Evolutionary conservation across 495 filamentous ascomycete species (phyloP), one percentile per base, ranked within the genome.

Genomic region (Trichoderma orchidacearum): DNA sequence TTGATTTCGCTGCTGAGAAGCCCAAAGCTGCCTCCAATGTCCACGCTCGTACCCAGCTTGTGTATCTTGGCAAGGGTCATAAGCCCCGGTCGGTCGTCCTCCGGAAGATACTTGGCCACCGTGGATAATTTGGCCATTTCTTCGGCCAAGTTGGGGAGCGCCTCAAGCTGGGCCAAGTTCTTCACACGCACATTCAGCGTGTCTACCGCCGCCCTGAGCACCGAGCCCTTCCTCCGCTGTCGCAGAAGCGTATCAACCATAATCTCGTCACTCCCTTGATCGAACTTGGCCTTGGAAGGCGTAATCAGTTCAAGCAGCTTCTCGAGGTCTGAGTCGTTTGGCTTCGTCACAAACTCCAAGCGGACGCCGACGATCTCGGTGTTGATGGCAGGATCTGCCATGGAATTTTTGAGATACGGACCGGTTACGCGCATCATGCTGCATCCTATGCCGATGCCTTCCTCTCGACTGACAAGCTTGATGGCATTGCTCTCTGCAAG

Each of bases 41-140:
- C 76, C 15, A 86, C 69, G 18, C 76, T 62, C 17, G 75, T 65
- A 23, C 84, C 78, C 11, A 90, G 58, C 7, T 82, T 75, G 50
- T 81, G 77, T 36, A 96, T 62, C n/a, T 80, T 69, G 9, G 77
- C 72, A 15, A 97, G 70, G 6, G 85, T 91, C 31, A 99, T 69
- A 28, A 97, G 72, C 0, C 94, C 94, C 13, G 94, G 94, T 0
- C 93, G 82, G 59, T 96, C 92, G 70, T 97, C 94, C 64, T 97
- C 90, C 0, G 94, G 91, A 4, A 99, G 75, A 63, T 97, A 96
- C 63, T 95, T 96, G 12, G 93, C 80, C 27, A 97, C 90, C 6
- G 83, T 93, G 11, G 90, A 86, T 5, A 97, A 72, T 61, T 83
- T 85, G 13, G 85, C 76, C 31, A 97, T 57, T 63, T 99, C 94